Evolutionary conservation across 2,329 filamentous ascomycete species (phyloP), one percentile per base, ranked within the genome.

Genomic region (Colletotrichum chrysophilum): DNA sequence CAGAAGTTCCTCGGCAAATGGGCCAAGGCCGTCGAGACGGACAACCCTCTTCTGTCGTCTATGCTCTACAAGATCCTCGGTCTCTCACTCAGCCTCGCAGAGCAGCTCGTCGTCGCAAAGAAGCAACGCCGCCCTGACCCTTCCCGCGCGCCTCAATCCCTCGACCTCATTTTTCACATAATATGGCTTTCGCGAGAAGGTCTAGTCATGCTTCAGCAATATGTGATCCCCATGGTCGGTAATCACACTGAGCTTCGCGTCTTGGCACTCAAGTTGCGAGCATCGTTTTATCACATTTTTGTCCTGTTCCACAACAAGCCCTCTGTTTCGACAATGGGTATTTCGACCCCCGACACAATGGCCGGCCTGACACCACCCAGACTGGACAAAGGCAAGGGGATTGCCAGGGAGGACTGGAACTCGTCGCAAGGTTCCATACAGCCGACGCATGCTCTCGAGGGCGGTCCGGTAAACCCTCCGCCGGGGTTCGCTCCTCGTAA

Each of bases 261-360:
- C 60, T 90, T 99, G 77, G 93, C 95, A 24, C 95, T 95, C 83
- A 99, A 98, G 85, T 90, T 99, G 16, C 93, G 95, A 76, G 97
- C 97, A 18, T 98, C 95, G 24, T 98, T 98, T 83, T 97, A 97
- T 80, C 96, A 99, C 86, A 95, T 99, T 78, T 98, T 98, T 83
- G 97, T 98, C 70, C 90, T 98, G 14, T 98, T 98, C 82, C 95
- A 98, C 87, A 98, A 98, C 85, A 92, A 95, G 69, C 96, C 96
- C 1, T 90, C 94, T 0, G 91, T 98, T 72, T 93, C 93, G 60
- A 87, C 89, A 43, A 89, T 91, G 80, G 89, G 89, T 24, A 86
- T 90, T 75, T 86, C 88, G 77, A 88, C 87, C 1, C 87, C 89
- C 14, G 88, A 89, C 66, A 80, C 82, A 5, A 82, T 86, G 64